These are phyloP conservation scores for Beauveria caledonica DNA, from an alignment of 2,329 filamentous ascomycete species.

Conservation along the genomic window DNA sequence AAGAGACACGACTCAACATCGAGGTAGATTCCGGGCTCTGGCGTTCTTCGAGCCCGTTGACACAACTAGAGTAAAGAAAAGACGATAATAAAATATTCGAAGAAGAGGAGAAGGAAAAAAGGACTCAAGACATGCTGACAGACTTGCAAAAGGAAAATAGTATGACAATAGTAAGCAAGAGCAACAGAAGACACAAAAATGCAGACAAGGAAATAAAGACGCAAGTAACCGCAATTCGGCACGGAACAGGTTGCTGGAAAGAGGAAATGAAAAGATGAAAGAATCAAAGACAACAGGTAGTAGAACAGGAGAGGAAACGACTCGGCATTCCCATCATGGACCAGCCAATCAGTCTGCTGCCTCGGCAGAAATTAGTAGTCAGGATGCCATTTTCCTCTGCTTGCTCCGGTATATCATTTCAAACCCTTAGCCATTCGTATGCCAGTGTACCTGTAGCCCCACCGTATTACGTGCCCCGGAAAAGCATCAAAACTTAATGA, in stretches of 20 bases:
- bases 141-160: conserved; percentile 19
- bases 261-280: conserved; percentile 25
- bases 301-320: conserved; percentile 17
- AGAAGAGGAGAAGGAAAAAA: conserved; percentile 50
- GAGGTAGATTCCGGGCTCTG: background rate
- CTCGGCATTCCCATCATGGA: conserved; percentile 38
- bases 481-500: conserved; percentile 12
- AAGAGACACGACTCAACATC: background rate
- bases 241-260: conserved; percentile 28
- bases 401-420: conserved; percentile 14
- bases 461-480: conserved; percentile 14
- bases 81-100: conserved; percentile 38
- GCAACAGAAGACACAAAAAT: conserved; percentile 9
- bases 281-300: conserved; percentile 30
- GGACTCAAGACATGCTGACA: conserved; percentile 18
- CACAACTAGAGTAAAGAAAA: conserved; percentile 7
- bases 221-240: conserved; percentile 20
- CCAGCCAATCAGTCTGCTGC: conserved; percentile 40
- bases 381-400: conserved; percentile 23
- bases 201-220: conserved; percentile 8
- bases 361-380: conserved; percentile 36
- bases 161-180: conserved; percentile 15
- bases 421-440: conserved; percentile 10
- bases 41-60: conserved; percentile 8
- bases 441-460: conserved; percentile 12